Percentiles rank a stretch among this genome's conserved stretches.
Evolutionary conservation across 129 eudicot genomes (phyloP).

Genomic region (Flaveria bidentis): DNA sequence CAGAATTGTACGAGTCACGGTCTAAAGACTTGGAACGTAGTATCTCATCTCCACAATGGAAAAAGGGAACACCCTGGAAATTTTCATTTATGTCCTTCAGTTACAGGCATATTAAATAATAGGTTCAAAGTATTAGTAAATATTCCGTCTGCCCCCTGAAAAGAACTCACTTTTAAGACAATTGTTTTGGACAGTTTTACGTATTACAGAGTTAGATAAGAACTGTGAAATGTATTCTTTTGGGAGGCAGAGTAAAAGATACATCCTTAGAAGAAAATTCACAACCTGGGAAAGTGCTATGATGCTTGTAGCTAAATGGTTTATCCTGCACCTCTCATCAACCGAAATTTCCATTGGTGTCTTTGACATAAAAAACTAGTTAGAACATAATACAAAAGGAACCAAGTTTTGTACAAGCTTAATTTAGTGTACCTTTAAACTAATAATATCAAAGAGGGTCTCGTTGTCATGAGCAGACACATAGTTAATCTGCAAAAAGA

Average conservation of each 20-base stretch:
- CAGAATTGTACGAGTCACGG: constrained; percentile 85
- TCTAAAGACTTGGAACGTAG: constrained; percentile 93
- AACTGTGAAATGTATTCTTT: not conserved
- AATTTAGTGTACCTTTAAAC: constrained; percentile 62
- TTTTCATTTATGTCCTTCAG: constrained; percentile 4
- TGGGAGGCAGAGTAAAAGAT: not conserved
- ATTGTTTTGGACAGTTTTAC: not conserved
- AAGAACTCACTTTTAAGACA: constrained; percentile 4
- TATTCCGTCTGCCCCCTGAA: not conserved
- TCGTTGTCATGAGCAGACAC: constrained; percentile 99
- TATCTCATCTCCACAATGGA: constrained; percentile 96
- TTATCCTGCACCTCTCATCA: constrained; percentile 88
- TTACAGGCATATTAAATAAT: constrained; percentile 6
- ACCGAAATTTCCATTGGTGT: constrained; percentile 67
- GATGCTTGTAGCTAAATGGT: constrained; percentile 84
- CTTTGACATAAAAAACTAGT: constrained; percentile 38
- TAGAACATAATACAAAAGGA: constrained; percentile 10
- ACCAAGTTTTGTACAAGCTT: constrained; percentile 10
- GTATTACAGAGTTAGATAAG: not conserved
- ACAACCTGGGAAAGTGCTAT: constrained; percentile 94
- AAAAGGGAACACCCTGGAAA: constrained; percentile 85
- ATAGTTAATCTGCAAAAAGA: constrained; percentile 69
- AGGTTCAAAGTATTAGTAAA: not conserved
- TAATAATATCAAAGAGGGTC: constrained; percentile 87
- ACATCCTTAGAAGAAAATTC: not conserved